phyloP scores from a whole-genome alignment of 495 filamentous ascomycete genomes.

The Tuber melanosporum region DNA sequence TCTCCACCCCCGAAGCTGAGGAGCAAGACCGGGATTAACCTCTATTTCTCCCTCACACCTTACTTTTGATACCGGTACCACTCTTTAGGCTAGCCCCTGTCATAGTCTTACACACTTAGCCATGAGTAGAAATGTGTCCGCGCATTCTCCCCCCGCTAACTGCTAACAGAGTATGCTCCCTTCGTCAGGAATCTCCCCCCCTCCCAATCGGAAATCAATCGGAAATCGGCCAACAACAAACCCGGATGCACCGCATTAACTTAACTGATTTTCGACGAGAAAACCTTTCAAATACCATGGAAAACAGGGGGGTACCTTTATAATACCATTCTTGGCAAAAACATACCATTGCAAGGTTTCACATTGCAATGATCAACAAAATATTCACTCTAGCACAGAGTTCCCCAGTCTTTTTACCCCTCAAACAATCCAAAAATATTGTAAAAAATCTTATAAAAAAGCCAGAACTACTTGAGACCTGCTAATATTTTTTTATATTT shows the following conservation, averaged over 20 bases:
- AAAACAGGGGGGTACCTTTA: too few species aligned
- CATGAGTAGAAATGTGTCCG: slow-evolving; percentile 12
- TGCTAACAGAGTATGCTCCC: neutral
- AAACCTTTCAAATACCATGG: too few species aligned
- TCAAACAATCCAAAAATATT: too few species aligned
- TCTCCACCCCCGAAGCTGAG: neutral
- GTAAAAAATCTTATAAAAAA: too few species aligned
- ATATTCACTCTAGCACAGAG: too few species aligned
- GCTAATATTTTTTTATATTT: too few species aligned
- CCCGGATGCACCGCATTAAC: slow-evolving; percentile 63
- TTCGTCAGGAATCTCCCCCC: neutral
- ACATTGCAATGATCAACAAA: too few species aligned
- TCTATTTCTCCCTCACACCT: neutral
- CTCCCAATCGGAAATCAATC: slow-evolving; percentile 44
- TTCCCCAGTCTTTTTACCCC: too few species aligned
- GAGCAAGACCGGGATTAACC: neutral
- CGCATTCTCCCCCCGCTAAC: slow-evolving; percentile 9
- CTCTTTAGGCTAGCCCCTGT: slow-evolving; percentile 11
- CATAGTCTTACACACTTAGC: slow-evolving; percentile 14
- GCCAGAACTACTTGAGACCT: too few species aligned
- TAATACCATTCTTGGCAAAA: too few species aligned
- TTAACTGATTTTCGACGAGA: slow-evolving; percentile 57
- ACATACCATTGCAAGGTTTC: too few species aligned
- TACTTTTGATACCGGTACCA: slow-evolving; percentile 5
- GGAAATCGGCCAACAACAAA: slow-evolving; percentile 59